phyloP scores from a whole-genome alignment of 1,284 basidiomycete genomes.

The Puccinia polysora region DNA sequence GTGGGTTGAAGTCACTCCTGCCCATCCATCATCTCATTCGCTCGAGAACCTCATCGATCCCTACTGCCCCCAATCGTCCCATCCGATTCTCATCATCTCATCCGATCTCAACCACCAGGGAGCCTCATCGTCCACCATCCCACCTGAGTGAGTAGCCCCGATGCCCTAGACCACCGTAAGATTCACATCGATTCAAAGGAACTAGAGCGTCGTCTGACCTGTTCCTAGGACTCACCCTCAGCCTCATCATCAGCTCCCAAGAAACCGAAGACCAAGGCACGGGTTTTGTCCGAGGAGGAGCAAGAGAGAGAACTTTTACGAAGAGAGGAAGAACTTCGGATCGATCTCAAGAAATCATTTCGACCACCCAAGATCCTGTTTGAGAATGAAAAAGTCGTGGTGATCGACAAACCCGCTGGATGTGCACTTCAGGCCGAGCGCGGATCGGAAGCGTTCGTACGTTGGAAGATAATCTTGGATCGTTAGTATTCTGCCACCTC shows the following conservation, averaged over 20 bases:
- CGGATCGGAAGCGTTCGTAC: conserved; percentile 6
- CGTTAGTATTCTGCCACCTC: neutral
- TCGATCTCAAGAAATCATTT: neutral
- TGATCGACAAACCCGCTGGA: conserved; percentile 33
- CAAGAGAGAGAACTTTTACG: neutral
- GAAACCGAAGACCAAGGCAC: neutral
- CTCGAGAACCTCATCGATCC: neutral
- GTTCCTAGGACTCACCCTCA: neutral
- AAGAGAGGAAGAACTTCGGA: conserved; percentile 4
- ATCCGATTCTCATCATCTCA: neutral
- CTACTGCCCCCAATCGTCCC: too few relatives aligned
- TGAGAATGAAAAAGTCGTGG: conserved; percentile 26
- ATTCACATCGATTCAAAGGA: too few relatives aligned
- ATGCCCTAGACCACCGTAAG: too few relatives aligned
- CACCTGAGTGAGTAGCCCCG: too few relatives aligned
- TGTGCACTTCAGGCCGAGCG: conserved; percentile 29
- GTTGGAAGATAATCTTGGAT: conserved; percentile 24
- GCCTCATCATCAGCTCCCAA: neutral
- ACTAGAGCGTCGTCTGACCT: too few relatives aligned
- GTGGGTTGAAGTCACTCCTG: neutral
- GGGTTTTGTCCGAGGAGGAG: conserved; percentile 9
- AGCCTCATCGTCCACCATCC: too few relatives aligned
- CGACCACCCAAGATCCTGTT: conserved; percentile 19
- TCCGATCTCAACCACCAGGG: too few relatives aligned
- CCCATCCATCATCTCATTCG: neutral